Evolutionary conservation across 2,329 filamentous ascomycete species (phyloP), one percentile per base, ranked within the genome.

Genomic region (Sphaerulina vaccinii): DNA sequence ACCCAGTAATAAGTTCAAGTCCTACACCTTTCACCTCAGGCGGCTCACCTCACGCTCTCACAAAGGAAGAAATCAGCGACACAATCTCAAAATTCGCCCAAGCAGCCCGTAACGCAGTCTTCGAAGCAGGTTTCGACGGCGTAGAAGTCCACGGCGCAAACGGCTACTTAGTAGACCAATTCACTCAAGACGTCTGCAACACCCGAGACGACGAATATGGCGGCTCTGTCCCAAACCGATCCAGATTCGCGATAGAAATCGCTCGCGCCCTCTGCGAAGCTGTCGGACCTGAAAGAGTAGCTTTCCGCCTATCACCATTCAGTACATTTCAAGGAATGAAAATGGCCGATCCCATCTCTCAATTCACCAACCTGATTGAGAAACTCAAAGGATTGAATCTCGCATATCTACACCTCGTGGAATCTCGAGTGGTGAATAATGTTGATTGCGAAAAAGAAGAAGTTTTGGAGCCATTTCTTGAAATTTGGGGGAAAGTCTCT

Each of bases 141-240:
- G 75, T 87, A 21, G 84, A 75, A 49, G 63, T 75, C n/a, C 71
- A 74, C 55, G 73, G 62, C 36, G 66, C 61, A 11, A 63, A 62
- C 48, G 60, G 64, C 10, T 88, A 88, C 61, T 73, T 89, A 0
- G 65, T 86, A 4, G 77, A 78, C 50, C 77, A 84, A 58, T 89
- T 88, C 65, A 70, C 86, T 27, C 83, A 80, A 55, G 75, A 77
- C 49, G 74, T 67, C 7, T 68, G 70, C 61, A 84, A 84, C 65
- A 68, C 71, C 23, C 73, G 81, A 2, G 78, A 67, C 1, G 76
- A 79, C 42, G 57, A 41, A 49, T 77, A 66, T 62, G 76, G 66
- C 5, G 76, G 75, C 4, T 70, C 66, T 22, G 64, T 76, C n/a
- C 70, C 73, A 66, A 75, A 78, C 55, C 70, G 80, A 54, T 55